Conservation (phyloP, 257 asterid species). For the Solanum chilense region DNA sequence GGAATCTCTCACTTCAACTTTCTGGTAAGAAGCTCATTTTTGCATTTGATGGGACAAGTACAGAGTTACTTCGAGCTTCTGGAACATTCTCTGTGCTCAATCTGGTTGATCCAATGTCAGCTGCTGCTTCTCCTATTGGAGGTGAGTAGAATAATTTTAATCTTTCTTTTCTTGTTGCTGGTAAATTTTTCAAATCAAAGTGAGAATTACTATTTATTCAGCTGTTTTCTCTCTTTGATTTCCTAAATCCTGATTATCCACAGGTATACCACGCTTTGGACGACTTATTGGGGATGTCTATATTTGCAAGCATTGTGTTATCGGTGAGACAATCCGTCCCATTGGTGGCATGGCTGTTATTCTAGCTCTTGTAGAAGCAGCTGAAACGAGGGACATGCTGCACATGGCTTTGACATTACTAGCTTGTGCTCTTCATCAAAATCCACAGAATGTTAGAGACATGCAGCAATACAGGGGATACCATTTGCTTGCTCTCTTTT, state of each 20-base stretch:
- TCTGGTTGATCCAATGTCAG: slow-evolving; percentile 96
- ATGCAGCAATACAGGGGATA: slow-evolving; percentile 94
- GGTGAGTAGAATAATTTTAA: slow-evolving; percentile 41
- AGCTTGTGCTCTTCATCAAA: slow-evolving; percentile 90
- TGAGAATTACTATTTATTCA: neutral
- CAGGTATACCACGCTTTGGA: slow-evolving; percentile 99
- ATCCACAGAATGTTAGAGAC: slow-evolving; percentile 94
- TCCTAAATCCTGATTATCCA: slow-evolving; percentile 11
- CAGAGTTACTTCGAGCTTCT: slow-evolving; percentile 74
- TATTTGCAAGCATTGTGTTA: slow-evolving; percentile 84
- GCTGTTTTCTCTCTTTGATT: slow-evolving; percentile 3
- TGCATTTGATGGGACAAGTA: slow-evolving; percentile 96
- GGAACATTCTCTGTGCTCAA: slow-evolving; percentile 90
- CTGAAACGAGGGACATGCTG: slow-evolving; percentile 98
- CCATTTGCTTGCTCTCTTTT: slow-evolving; percentile 89
- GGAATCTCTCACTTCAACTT: slow-evolving; percentile 78
- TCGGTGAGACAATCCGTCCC: slow-evolving; percentile 88
- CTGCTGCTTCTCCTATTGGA: slow-evolving; percentile 99
- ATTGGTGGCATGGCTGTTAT: slow-evolving; percentile 95
- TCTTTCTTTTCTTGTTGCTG: neutral
- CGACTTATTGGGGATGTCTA: slow-evolving; percentile 82
- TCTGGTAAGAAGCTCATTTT: slow-evolving; percentile 87
- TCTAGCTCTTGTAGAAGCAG: slow-evolving; percentile 96
- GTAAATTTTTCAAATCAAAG: neutral
- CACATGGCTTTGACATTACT: slow-evolving; percentile 88